phyloP scores from a whole-genome alignment of 495 filamentous ascomycete genomes.

The Penicillium cosmopolitanum region DNA sequence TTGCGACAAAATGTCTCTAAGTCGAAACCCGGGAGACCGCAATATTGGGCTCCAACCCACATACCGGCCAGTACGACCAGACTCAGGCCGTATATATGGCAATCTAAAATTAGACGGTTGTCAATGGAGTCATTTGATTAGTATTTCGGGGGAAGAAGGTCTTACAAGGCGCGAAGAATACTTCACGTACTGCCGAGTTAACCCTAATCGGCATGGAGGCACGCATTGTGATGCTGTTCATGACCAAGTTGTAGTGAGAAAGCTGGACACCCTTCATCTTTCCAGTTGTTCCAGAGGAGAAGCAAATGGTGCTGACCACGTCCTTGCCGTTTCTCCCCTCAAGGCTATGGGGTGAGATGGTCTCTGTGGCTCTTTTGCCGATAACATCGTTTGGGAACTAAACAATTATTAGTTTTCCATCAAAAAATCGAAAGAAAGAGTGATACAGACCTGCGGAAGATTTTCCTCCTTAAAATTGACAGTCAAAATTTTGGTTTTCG shows the following conservation, averaged over 20 bases:
- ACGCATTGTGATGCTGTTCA: constrained; percentile 14
- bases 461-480: constrained; percentile 6
- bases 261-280: constrained; percentile 17
- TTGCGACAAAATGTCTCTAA: constrained; percentile 13
- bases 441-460: constrained; percentile 9
- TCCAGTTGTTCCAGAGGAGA: constrained; percentile 15
- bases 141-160: neutral
- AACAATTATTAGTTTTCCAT: neutral
- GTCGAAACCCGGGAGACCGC: constrained; percentile 12
- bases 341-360: constrained; percentile 8
- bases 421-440: neutral
- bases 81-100: constrained; percentile 14
- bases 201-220: constrained; percentile 13
- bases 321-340: constrained; percentile 7
- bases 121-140: too few species aligned
- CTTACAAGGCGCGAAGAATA: constrained; percentile 16
- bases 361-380: constrained; percentile 6
- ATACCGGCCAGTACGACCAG: constrained; percentile 12
- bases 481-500: constrained; percentile 9
- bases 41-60: constrained; percentile 17
- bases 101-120: constrained; percentile 3
- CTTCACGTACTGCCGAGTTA: constrained; percentile 14
- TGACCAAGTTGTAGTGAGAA: constrained; percentile 15
- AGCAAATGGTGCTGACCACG: constrained; percentile 15
- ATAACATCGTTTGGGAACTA: constrained; percentile 15